Base-by-base conservation (phyloP, 1,139 yeast species). In the Suhomyces bokatorum region DNA sequence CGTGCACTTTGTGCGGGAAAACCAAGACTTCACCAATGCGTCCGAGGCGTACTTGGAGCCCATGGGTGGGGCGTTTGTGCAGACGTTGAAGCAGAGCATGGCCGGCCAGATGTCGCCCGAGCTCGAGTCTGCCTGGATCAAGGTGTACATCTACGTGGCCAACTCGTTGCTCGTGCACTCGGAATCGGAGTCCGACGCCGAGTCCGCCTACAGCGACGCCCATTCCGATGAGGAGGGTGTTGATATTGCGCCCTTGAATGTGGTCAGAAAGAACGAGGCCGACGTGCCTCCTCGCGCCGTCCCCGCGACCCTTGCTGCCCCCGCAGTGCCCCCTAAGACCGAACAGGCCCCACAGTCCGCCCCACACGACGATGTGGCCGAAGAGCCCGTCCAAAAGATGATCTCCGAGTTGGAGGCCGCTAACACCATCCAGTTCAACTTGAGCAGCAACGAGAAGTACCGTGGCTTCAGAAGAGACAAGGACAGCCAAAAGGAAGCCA, bases 391-490 rank as follows among this genome's bases (percentile, higher is more conserved):
- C n/a, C 37, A 26, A 14, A 16, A 16, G 9, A 22, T 28, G 35
- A 30, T 30, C 22, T 27, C 51, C 12, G 45, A 44, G 31, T 46
- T 42, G 50, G 55, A 44, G 48, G 47, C 39, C 47, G 45, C 50
- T 48, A 54, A 38, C 30, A 49, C 56, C 13, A 54, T 59, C 39
- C 51, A 50, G 31, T 53, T 61, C 40, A 57, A 48, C 50, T 64
- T 54, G 58, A 61, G 44, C 34, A 56, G 61, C 16, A 70, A 70
- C 50, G 71, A 66, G 30, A 74, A 71, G 51, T 74, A 74, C 55
- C 66, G 59, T 48, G 78, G 78, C 1, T 74, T 74, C 58, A 71
- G 79, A 64, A 68, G 78, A 61, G 64, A 67, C 43, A 60, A 61
- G 6, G 59, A 60, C 32, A 52, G 57, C 29, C 63, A 61, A 38